Percentiles rank a stretch among this genome's conserved stretches.
These are phyloP conservation scores for Raffaelea deltoideospora DNA, from an alignment of 2,329 filamentous ascomycete species.

Conservation along the genomic window DNA sequence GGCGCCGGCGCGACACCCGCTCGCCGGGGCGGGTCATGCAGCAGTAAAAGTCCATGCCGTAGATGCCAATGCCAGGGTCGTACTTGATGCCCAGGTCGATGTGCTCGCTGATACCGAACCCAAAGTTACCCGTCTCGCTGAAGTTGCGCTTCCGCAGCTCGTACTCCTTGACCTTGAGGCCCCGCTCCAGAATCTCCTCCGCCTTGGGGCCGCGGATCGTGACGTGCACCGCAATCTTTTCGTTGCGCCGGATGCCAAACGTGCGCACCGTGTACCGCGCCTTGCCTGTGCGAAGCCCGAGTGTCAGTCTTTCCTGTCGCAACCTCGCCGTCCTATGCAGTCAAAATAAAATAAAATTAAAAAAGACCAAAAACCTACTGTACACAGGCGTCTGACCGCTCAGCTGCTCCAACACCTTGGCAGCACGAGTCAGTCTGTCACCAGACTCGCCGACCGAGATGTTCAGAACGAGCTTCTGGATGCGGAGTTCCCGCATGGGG, in stretches of 20 bases:
- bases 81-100: slow-evolving; percentile 99
- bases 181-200: slow-evolving; percentile 99
- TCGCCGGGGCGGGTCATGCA: slow-evolving; percentile 99
- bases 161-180: slow-evolving; percentile 99
- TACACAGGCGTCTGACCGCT: slow-evolving; percentile 99
- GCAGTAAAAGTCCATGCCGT: slow-evolving; percentile 99
- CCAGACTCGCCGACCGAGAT: slow-evolving; percentile 99
- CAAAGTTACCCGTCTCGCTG: slow-evolving; percentile 98
- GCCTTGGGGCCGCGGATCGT: slow-evolving; percentile 94
- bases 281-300: slow-evolving; percentile 66
- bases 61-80: slow-evolving; percentile 95
- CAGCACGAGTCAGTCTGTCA: slow-evolving; percentile 99
- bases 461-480: slow-evolving; percentile 99
- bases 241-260: slow-evolving; percentile 99
- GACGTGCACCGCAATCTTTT: slow-evolving; percentile 99
- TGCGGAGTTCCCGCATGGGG: slow-evolving; percentile 99
- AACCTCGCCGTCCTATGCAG: no score
- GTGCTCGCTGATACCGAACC: slow-evolving; percentile 99
- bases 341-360: no score
- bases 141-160: slow-evolving; percentile 99
- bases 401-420: slow-evolving; percentile 99
- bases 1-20: slow-evolving; percentile 90
- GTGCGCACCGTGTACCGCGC: slow-evolving; percentile 99
- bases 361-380: slow-evolving; percentile 52
- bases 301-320: no score